Percentiles rank a stretch among this genome's conserved stretches.
These are phyloP conservation scores for Escallonia rubra DNA, from an alignment of 129 eudicot species.

Conservation along the genomic window DNA sequence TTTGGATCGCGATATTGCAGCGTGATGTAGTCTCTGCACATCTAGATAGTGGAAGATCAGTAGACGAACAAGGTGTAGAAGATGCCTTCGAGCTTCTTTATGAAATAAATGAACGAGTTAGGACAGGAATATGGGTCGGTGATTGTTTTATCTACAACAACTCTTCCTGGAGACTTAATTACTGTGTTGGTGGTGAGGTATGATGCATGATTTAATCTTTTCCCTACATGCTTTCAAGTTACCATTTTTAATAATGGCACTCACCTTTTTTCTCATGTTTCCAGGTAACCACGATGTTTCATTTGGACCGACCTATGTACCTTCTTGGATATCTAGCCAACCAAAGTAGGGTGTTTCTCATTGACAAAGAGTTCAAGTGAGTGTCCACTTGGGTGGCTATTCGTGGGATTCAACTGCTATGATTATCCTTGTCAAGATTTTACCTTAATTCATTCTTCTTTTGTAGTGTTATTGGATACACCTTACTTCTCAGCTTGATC, in stretches of 20 bases:
- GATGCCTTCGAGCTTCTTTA: constrained; percentile 86
- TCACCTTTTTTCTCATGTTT: constrained; percentile 10
- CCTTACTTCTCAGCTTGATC: constrained; percentile 87
- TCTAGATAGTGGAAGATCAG: constrained; percentile 87
- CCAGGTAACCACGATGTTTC: constrained; percentile 97
- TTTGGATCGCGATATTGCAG: constrained; percentile 42
- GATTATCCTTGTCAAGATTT: constrained; percentile 10
- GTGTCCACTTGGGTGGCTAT: constrained; percentile 19
- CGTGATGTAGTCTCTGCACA: constrained; percentile 88
- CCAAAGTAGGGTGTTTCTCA: constrained; percentile 90
- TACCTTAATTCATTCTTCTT: constrained; percentile 12
- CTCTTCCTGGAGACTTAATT: constrained; percentile 96
- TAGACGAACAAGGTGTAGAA: constrained; percentile 88
- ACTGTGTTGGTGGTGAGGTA: constrained; percentile 99
- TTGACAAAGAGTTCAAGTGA: constrained; percentile 98
- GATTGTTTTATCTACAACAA: constrained; percentile 95
- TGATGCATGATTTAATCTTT: constrained; percentile 5
- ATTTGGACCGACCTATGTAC: constrained; percentile 98
- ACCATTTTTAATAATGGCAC: no score
- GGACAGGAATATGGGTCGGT: constrained; percentile 98
- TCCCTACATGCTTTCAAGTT: no score
- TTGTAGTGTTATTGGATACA: constrained; percentile 85
- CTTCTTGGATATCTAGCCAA: constrained; percentile 92
- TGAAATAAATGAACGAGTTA: constrained; percentile 84
- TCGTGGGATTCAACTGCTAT: constrained; percentile 2